A percentile compares a stretch with the other conserved stretches of the same genome.
phyloP scores from a whole-genome alignment of 176 grass and related monocot genomes.

The Pontederia paniculata region DNA sequence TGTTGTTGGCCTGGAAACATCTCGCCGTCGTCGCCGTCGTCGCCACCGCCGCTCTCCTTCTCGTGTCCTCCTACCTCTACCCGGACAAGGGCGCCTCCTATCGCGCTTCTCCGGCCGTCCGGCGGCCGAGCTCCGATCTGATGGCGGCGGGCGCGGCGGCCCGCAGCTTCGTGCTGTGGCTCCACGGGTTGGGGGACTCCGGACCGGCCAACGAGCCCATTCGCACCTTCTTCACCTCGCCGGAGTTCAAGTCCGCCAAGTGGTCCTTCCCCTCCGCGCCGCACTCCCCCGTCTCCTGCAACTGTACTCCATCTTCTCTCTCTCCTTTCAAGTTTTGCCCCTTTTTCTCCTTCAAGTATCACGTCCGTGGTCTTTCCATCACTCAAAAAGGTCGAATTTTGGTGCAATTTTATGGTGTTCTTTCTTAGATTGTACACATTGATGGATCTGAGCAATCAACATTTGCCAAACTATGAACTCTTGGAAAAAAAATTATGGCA shows the following conservation, averaged over 20 bases:
- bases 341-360: background rate
- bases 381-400: too few relatives aligned
- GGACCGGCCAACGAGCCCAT: slow-evolving; percentile 9
- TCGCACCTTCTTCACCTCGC: background rate
- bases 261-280: slow-evolving; percentile 35
- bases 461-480: too few relatives aligned
- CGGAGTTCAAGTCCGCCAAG: slow-evolving; percentile 5
- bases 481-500: too few relatives aligned
- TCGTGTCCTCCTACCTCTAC: too few relatives aligned
- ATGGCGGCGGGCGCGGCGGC: background rate
- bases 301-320: slow-evolving; percentile 25
- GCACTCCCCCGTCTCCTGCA: slow-evolving; percentile 59
- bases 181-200: slow-evolving; percentile 5
- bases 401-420: too few relatives aligned
- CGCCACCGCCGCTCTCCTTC: too few relatives aligned
- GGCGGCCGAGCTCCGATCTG: background rate
- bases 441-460: too few relatives aligned
- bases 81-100: too few relatives aligned
- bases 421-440: too few relatives aligned
- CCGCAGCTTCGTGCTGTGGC: slow-evolving; percentile 13
- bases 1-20: too few relatives aligned
- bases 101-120: background rate
- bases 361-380: too few relatives aligned
- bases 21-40: too few relatives aligned
- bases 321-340: background rate